Base-by-base conservation (phyloP, 495 filamentous ascomycete species). In the Aspergillus heteromorphus region DNA sequence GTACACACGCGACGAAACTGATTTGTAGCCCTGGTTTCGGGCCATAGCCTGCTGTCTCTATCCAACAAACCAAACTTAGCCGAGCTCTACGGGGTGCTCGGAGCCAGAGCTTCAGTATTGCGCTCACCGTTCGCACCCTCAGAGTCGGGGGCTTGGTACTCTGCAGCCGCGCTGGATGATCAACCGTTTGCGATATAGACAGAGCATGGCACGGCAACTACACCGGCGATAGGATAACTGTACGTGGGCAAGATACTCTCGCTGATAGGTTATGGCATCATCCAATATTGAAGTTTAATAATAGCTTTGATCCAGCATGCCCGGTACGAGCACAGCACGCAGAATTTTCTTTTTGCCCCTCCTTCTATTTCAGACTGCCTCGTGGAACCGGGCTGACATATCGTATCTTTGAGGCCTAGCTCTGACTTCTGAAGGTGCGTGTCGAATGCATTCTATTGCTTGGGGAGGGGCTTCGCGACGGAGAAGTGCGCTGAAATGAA, bases 231-330 rank as follows among this genome's bases (percentile, higher is more conserved):
- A 23, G 19, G 20, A 23, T 20, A 29, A 18, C 19, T 16, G 20
- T 27, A 18, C 51, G 40, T 41, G 31, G 45, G 45, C 27, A 54
- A 49, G 45, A 31, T 21, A 27, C n/a, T 29, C 40, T 53, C 49
- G 45, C 27, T 36, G 53, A 50, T 54, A 48, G 40, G 40, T 14
- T 18, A 48, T 42, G 36, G 45, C 40, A 36, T 34, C 42, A 40
- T 34, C 40, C 14, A 30, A 45, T 45, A 48, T 49, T 45, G 27
- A 53, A 43, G 51, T 54, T 54, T 57, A 45, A 49, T 49, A 25
- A 45, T 49, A 53, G 49, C 25, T 34, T 9, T 36, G 21, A 42
- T 14, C n/a, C 34, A 38, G n/a, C 34, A 38, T 13, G 34, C 13
- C 11, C 5, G 34, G 34, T 38, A 27, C 16, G 21, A 27, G 21